phyloP scores from a whole-genome alignment of 805 yeast genomes.

The Zygoascus biomembranicola region DNA sequence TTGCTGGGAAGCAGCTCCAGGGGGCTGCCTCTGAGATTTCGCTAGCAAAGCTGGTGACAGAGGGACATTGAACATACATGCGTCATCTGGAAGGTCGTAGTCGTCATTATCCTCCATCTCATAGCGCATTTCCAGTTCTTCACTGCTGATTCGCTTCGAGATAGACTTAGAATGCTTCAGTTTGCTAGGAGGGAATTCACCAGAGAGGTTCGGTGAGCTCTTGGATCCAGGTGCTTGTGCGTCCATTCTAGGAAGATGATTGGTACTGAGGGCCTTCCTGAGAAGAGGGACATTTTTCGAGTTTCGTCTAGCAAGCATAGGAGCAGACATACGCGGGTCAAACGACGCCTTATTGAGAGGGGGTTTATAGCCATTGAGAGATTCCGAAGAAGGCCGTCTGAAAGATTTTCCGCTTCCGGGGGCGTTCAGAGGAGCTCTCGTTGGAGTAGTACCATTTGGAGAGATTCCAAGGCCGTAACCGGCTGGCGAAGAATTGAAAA shows the following conservation, averaged over 20 bases:
- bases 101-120: conserved; percentile 34
- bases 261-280: conserved; percentile 12
- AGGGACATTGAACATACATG: conserved; percentile 57
- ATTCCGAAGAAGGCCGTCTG: background rate
- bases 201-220: background rate
- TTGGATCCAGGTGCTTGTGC: background rate
- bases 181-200: background rate
- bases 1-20: background rate
- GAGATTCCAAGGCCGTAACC: background rate
- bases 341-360: background rate
- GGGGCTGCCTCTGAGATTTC: conserved; percentile 16
- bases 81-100: conserved; percentile 47
- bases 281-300: conserved; percentile 9
- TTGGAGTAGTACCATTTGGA: background rate
- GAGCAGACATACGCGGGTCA: background rate
- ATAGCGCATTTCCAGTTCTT: conserved; percentile 27
- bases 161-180: background rate
- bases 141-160: conserved; percentile 7
- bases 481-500: background rate
- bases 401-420: background rate
- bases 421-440: background rate
- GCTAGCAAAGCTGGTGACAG: conserved; percentile 45
- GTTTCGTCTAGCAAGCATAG: conserved; percentile 3
- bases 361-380: background rate
- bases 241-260: conserved; percentile 8